Conservation (phyloP, 2,329 filamentous ascomycete species). For the Pestalotiopsis fici region DNA sequence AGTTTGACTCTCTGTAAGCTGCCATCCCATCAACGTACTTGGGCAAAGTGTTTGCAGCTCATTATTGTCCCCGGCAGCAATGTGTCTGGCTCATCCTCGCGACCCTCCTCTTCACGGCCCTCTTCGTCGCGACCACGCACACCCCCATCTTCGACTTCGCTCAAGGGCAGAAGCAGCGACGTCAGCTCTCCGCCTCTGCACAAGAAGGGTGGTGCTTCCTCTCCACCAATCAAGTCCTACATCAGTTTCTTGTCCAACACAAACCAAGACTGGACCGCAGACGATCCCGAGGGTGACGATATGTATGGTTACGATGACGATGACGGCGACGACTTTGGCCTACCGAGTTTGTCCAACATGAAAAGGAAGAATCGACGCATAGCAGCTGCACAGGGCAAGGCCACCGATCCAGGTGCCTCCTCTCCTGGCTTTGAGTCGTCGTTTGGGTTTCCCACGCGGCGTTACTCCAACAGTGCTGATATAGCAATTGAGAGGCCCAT, state of each 20-base stretch:
- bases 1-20: constrained; percentile 76
- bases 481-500: constrained; percentile 88
- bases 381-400: constrained; percentile 44
- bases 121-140: constrained; percentile 68
- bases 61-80: constrained; percentile 43
- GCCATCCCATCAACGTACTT: not conserved
- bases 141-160: constrained; percentile 64
- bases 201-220: constrained; percentile 42
- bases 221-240: constrained; percentile 73
- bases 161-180: constrained; percentile 54
- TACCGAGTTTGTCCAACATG: constrained; percentile 91
- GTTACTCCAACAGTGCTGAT: constrained; percentile 84
- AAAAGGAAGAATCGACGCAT: constrained; percentile 67
- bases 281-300: constrained; percentile 65
- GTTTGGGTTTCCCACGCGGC: constrained; percentile 45
- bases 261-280: constrained; percentile 79
- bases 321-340: constrained; percentile 91
- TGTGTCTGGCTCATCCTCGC: constrained; percentile 59
- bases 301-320: constrained; percentile 82
- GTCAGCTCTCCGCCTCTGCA: constrained; percentile 54
- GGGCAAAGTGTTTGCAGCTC: not conserved
- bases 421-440: constrained; percentile 37
- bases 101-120: constrained; percentile 75
- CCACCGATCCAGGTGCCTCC: constrained; percentile 28
- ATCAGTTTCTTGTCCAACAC: constrained; percentile 80